phyloP scores from a whole-genome alignment of 2,329 filamentous ascomycete genomes.

The Botryotinia calthae region DNA sequence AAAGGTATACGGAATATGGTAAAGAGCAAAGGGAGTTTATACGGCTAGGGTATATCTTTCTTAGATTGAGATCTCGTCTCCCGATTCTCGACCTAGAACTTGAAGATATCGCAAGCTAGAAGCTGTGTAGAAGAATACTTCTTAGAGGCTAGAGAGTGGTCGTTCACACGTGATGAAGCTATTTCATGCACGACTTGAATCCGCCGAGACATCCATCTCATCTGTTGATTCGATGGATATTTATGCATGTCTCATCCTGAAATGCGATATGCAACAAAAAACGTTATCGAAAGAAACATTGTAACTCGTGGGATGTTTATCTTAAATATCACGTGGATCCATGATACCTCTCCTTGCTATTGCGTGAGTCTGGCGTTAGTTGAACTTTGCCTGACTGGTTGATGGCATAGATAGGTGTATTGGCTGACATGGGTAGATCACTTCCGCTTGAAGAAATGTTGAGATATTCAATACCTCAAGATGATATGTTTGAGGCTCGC shows the following conservation, averaged over 20 bases:
- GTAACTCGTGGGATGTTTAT: background rate
- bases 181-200: conserved; percentile 20
- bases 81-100: background rate
- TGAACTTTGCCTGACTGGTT: background rate
- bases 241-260: conserved; percentile 21
- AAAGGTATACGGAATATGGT: too few relatives aligned
- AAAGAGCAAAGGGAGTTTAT: background rate
- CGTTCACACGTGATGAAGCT: conserved; percentile 13
- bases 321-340: conserved; percentile 5
- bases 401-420: background rate
- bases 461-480: background rate
- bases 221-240: conserved; percentile 12
- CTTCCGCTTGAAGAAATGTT: conserved; percentile 6
- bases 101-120: background rate
- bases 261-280: conserved; percentile 21
- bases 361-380: background rate
- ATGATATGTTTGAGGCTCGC: background rate
- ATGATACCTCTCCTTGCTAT: background rate
- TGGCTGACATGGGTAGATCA: background rate
- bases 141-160: background rate
- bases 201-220: background rate
- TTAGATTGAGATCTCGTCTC: background rate
- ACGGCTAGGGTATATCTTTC: background rate
- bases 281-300: background rate
- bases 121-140: background rate